These are phyloP conservation scores for Neurospora hispaniola DNA, from an alignment of 495 filamentous ascomycete genomes.

Conservation along the genomic window DNA sequence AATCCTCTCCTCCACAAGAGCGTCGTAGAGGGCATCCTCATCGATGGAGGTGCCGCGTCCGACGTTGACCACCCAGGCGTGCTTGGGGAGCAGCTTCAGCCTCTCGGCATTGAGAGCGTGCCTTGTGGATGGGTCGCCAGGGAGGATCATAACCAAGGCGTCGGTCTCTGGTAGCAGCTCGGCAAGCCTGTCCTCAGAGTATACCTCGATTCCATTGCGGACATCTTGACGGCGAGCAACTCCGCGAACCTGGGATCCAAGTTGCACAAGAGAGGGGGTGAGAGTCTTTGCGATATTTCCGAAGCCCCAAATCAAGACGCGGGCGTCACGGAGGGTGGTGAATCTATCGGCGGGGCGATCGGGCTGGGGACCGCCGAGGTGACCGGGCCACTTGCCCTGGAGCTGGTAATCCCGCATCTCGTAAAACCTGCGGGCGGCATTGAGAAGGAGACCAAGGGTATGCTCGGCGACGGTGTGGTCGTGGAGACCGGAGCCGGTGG, in stretches of 20 bases:
- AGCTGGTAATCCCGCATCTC: conserved; percentile 49
- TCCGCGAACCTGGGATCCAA: conserved; percentile 36
- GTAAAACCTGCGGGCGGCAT: conserved; percentile 40
- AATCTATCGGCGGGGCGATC: conserved; percentile 37
- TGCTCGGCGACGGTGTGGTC: conserved; percentile 52
- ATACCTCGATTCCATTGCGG: conserved; percentile 44
- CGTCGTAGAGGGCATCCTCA: conserved; percentile 66
- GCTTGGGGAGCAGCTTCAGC: conserved; percentile 62
- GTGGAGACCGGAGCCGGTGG: conserved; percentile 50
- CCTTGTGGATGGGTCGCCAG: conserved; percentile 51
- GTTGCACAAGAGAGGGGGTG: conserved; percentile 52
- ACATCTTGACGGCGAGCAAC: conserved; percentile 46
- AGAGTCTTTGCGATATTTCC: conserved; percentile 77
- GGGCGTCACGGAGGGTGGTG: conserved; percentile 43
- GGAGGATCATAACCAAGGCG: conserved; percentile 68
- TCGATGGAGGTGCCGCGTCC: conserved; percentile 71
- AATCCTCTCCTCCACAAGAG: conserved; percentile 56
- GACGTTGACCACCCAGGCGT: conserved; percentile 74
- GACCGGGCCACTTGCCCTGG: conserved; percentile 41
- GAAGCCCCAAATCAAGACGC: conserved; percentile 60
- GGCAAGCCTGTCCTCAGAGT: conserved; percentile 28
- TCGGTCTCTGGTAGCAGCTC: conserved; percentile 59
- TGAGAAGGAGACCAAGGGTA: conserved; percentile 41
- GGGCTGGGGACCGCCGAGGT: conserved; percentile 46
- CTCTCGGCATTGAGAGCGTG: conserved; percentile 59